A percentile compares a stretch with the other conserved stretches of the same genome.
phyloP scores from a whole-genome alignment of 306 rosid species.

The Canavalia ensiformis region DNA sequence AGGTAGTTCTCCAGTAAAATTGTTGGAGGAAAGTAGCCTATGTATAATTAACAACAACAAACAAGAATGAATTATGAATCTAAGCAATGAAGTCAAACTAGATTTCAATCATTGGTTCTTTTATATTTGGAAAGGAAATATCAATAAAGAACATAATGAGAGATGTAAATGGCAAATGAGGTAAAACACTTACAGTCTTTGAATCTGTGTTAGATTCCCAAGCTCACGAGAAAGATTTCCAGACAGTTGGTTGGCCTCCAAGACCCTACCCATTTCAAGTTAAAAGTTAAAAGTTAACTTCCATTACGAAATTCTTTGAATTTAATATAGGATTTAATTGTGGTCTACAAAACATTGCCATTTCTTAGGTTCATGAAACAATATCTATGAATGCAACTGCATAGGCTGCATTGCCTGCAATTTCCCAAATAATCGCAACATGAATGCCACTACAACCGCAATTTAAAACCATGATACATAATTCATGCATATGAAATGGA shows the following conservation, averaged over 20 bases:
- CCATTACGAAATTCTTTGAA: background rate
- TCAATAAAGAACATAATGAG: background rate
- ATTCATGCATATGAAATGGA: background rate
- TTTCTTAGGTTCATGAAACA: background rate
- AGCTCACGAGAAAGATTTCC: slow-evolving; percentile 71
- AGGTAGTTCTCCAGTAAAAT: slow-evolving; percentile 77
- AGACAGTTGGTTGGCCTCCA: slow-evolving; percentile 68
- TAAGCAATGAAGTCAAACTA: background rate
- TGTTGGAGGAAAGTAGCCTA: slow-evolving; percentile 70
- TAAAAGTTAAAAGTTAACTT: slow-evolving; percentile 3
- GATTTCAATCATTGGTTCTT: slow-evolving; percentile 4
- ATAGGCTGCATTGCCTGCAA: background rate
- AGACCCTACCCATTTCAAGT: slow-evolving; percentile 53
- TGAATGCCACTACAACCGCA: background rate
- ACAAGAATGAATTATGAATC: background rate
- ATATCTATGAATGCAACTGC: too few relatives aligned
- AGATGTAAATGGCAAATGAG: slow-evolving; percentile 6
- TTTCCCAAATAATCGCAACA: background rate
- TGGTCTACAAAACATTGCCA: background rate
- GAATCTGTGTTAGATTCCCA: slow-evolving; percentile 62
- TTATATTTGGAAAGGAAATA: background rate
- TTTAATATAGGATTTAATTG: background rate
- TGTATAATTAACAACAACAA: background rate
- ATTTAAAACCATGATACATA: background rate
- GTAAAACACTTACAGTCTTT: slow-evolving; percentile 62